Evolutionary conservation across 2,329 filamentous ascomycete genomes (phyloP), one percentile per base, ranked within the genome.

Genomic region (Tympanopsis confertula): DNA sequence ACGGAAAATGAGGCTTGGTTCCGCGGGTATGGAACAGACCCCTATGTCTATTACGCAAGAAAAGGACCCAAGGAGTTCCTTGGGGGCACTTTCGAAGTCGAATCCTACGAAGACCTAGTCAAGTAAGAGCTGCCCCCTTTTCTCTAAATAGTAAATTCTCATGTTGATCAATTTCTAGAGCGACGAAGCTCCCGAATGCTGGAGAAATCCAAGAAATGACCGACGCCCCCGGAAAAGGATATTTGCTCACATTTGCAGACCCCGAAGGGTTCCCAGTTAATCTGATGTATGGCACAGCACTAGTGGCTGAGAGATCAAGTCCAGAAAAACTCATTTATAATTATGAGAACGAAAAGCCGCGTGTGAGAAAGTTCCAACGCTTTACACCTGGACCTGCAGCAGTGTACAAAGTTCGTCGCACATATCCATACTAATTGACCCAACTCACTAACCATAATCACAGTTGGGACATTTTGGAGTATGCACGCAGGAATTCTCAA

Each of bases 401-500:
- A 13, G 30, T 33, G 7, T 15, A 33, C 30, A 33, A 33, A 17
- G 30, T 33, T 12, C 15, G 30, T 33, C 15, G 10, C 15, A 7
- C 30, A 10, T 12, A 18, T 13, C 10, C 30, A 10, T 33, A 10
- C 10, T 33, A 12, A 33, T 33, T 13, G 7, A 10, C n/a, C n/a
- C n/a, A n/a, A n/a, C n/a, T n/a, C n/a, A n/a, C n/a, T n/a, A n/a
- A n/a, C n/a, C 10, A 28, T n/a, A 28, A 18, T 7, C 7, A 17
- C 30, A 63, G 41, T 44, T 64, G 2, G 62, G 62, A 1, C 62
- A 65, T 42, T 58, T 53, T 39, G 62, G 62, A n/a, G 54, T 54
- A 35, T 42, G 52, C 13, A 44, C 47, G 13, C 37, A 44, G 3
- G 43, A 56, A 12, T 61, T 59, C 39, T 51, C 58, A 19, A 40